Percentiles rank a stretch among this genome's conserved stretches.
These are phyloP conservation scores for Acanthamoeba healyi DNA, from an alignment of 208 protist species.

Conservation along the genomic window DNA sequence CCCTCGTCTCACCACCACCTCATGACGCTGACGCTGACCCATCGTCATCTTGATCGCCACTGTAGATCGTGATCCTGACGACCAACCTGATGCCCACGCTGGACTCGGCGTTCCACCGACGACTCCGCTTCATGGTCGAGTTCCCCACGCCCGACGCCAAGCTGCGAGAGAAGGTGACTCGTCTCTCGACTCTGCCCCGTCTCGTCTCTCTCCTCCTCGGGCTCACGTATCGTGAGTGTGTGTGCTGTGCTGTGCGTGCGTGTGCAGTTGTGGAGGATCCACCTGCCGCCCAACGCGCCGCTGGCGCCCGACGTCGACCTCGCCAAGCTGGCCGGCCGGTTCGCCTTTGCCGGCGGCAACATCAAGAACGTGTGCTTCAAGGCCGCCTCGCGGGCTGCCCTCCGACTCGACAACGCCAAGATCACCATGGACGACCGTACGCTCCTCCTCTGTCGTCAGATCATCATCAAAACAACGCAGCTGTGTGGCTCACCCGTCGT, in stretches of 20 bases:
- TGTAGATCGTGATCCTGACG: slow-evolving; percentile 20
- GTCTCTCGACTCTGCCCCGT: slow-evolving; percentile 44
- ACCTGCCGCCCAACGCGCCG: slow-evolving; percentile 37
- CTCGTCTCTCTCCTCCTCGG: not conserved
- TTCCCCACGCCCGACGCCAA: not conserved
- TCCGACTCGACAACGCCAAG: not conserved
- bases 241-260: not conserved
- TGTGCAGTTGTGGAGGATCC: slow-evolving; percentile 54
- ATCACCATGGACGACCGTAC: slow-evolving; percentile 62
- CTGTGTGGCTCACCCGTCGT: too few species aligned
- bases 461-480: not conserved
- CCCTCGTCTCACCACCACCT: too few species aligned
- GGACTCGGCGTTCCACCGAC: slow-evolving; percentile 2
- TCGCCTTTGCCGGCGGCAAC: not conserved
- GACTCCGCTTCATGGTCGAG: slow-evolving; percentile 21
- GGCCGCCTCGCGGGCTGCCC: not conserved
- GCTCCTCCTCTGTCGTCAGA: not conserved
- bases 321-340: not conserved
- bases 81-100: slow-evolving; percentile 11
- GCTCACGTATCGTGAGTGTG: not conserved
- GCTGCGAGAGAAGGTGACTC: not conserved
- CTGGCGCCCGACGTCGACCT: slow-evolving; percentile 63
- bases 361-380: slow-evolving; percentile 63
- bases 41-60: too few species aligned
- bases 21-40: too few species aligned